Base-by-base conservation (phyloP, 2,329 filamentous ascomycete species). In the Talaromyces pinophilus region DNA sequence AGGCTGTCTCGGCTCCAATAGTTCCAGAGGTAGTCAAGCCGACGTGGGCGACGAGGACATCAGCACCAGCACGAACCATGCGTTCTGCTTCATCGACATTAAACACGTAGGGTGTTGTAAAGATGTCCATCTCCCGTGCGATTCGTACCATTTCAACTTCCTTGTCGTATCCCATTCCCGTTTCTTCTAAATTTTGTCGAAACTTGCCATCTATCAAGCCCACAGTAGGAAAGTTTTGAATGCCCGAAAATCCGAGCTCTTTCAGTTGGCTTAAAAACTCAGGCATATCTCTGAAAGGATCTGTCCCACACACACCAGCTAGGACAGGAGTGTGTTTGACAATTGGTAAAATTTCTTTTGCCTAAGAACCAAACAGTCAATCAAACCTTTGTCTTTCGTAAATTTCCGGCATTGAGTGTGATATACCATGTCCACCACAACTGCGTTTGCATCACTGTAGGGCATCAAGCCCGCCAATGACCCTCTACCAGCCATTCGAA, bases 151-250 rank as follows among this genome's bases (percentile, higher is more conserved):
- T 86, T 61, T 88, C 87, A 1, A 92, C 88, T 72, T 92, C 89
- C 7, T 83, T 78, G 17, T 83, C 84, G 72, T 87, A 92, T 0
- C 86, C 85, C 88, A 92, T 92, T 8, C 86, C 88, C 1, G 89
- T 91, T 75, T 91, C 88, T 73, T 92, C 90, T 1, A 92, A 81
- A 69, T 89, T 88, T 25, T 82, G 82, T 13, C 90, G 83, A 73
- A 92, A 91, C 13, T 82, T 82, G 1, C 88, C 89, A 74, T 92
- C 89, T 42, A 91, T 88, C 25, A 92, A 78, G 0, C 89, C 89
- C 1, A 91, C 88, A 0, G 89, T 91, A 0, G 89, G 89, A 73
- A 92, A 92, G 71, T 92, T 92, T 75, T 92, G 89, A 15, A 91
- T 83, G 1, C 90, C 90, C 1, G 85, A 85, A 69, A 92, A 91